Evolutionary conservation across 495 filamentous ascomycete genomes (phyloP).

Genomic region (Terfezia boudieri): DNA sequence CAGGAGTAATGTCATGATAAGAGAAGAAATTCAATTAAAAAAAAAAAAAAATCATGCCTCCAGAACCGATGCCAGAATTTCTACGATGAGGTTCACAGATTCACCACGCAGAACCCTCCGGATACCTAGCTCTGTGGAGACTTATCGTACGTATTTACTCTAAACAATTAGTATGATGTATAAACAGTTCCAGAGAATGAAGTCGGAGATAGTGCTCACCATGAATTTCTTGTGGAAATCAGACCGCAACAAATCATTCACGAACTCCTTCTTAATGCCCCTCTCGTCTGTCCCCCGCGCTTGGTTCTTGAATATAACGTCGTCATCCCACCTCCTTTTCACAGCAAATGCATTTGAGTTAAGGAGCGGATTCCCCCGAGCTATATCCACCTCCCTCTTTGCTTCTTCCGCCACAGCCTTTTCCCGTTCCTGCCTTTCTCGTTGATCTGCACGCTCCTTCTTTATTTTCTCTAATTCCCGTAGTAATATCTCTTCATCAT

Average conservation of each 20-base stretch:
- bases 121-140: too few relatives aligned
- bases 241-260: slow-evolving; percentile 84
- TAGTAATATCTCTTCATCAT: slow-evolving; percentile 71
- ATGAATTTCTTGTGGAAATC: slow-evolving; percentile 98
- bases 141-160: neutral
- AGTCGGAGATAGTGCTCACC: slow-evolving; percentile 50
- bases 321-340: slow-evolving; percentile 86
- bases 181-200: too few relatives aligned
- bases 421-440: slow-evolving; percentile 66
- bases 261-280: slow-evolving; percentile 78
- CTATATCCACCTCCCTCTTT: slow-evolving; percentile 67
- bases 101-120: too few relatives aligned
- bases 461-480: slow-evolving; percentile 90
- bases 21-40: too few relatives aligned
- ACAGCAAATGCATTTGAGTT: slow-evolving; percentile 52
- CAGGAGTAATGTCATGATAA: too few relatives aligned
- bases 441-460: slow-evolving; percentile 63
- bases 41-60: too few relatives aligned
- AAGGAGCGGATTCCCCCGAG: slow-evolving; percentile 74
- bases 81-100: too few relatives aligned
- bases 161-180: neutral
- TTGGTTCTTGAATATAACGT: slow-evolving; percentile 99
- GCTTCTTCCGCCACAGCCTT: slow-evolving; percentile 56
- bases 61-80: too few relatives aligned
- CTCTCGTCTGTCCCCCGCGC: slow-evolving; percentile 84